Evolutionary conservation across 352 stramenopile species (phyloP).

Genomic region (Phytophthora palmivora): DNA sequence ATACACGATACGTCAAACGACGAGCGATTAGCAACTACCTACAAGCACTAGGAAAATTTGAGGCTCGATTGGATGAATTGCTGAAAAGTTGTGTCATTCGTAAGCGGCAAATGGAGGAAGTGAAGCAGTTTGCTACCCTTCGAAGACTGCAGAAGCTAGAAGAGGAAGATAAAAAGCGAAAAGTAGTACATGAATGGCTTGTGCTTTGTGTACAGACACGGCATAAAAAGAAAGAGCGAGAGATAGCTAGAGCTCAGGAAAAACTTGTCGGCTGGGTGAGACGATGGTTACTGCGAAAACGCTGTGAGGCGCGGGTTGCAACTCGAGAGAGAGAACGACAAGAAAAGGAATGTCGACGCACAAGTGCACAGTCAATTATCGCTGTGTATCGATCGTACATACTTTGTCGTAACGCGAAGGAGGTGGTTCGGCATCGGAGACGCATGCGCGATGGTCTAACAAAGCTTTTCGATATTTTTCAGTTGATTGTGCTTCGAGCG

Average conservation of each 20-base stretch:
- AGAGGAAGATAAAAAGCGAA: conserved; percentile 10
- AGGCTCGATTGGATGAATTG: conserved; percentile 19
- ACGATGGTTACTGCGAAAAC: conserved; percentile 19
- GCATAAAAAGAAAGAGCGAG: conserved; percentile 7
- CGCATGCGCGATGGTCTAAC: conserved; percentile 7
- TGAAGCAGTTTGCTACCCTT: conserved; percentile 12
- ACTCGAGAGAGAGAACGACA: conserved; percentile 7
- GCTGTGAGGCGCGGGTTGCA: conserved; percentile 13
- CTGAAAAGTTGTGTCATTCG: conserved; percentile 10
- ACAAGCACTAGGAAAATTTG: conserved; percentile 3
- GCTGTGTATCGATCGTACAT: conserved; percentile 15
- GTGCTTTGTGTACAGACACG: not conserved
- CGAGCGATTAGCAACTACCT: conserved; percentile 30
- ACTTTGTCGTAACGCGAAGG: conserved; percentile 5
- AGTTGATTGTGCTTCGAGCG: not conserved
- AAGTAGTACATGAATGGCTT: conserved; percentile 16
- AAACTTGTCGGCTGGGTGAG: conserved; percentile 17
- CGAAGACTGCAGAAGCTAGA: conserved; percentile 8
- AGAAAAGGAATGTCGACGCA: not conserved
- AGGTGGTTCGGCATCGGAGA: not conserved
- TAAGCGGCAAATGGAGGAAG: conserved; percentile 30
- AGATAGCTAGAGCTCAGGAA: conserved; percentile 1
- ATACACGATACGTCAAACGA: conserved; percentile 18
- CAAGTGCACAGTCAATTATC: conserved; percentile 9
- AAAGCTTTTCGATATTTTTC: conserved; percentile 1